Base-by-base conservation (phyloP, 2,329 filamentous ascomycete genomes). In the Penicillium sp. region DNA sequence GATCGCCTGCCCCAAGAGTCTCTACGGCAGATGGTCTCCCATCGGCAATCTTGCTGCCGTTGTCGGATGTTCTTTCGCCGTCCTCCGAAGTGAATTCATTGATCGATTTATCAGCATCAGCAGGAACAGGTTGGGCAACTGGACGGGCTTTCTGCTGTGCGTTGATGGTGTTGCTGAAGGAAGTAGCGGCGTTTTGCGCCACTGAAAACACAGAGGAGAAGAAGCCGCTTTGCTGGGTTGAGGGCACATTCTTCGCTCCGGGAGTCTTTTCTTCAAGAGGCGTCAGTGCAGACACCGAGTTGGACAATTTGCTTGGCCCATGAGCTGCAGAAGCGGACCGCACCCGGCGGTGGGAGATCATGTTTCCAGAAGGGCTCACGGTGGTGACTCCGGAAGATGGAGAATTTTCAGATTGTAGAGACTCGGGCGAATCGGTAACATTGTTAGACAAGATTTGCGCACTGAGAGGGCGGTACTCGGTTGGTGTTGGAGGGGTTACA, bases 201-300 rank as follows among this genome's bases (percentile, higher is more conserved):
- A 89, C 93, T 40, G 91, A 93, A 62, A 99, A 86, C 70, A 99
- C 90, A 27, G 90, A 92, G 5, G 91, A 96, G 76, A 99, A 97
- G 78, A 99, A 97, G 1, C 92, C 87, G 33, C 74, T 75, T 53
- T 77, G 76, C 49, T 76, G 74, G 33, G 75, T 77, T n/a, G 84
- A 82, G 31, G 83, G 79, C 34, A 85, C 68, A 65, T 83, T 80
- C 59, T 84, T 86, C n/a, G 78, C 70, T 55, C 73, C 67, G 63
- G 79, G 50, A 60, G 76, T 60, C 60, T 74, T 75, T 4, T 87
- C 87, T 72, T 97, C 92, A 38, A 85, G 90, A 3, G 92, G 90
- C 51, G 94, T 79, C 9, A 92, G 88, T 16, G 84, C 85, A 53
- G 84, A 82, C 62, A 87, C 87, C 49, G 87, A 86, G 62, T 84